These are phyloP conservation scores for Plantago ovata DNA, from an alignment of 257 asterid species.

Conservation along the genomic window DNA sequence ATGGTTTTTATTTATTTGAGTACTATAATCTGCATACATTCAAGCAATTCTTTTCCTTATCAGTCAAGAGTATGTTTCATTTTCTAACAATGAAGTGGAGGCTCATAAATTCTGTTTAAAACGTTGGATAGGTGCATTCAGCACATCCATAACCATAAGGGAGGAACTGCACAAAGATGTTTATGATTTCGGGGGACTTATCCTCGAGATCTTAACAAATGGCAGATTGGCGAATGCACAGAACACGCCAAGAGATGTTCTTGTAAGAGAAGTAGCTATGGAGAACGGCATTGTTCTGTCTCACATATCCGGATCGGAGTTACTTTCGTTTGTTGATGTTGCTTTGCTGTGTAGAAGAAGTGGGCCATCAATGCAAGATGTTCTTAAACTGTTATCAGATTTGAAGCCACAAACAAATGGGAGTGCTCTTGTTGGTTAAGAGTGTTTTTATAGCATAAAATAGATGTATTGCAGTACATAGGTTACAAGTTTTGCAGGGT, in stretches of 20 bases:
- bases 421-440: not conserved
- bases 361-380: slow-evolving; percentile 73
- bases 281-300: slow-evolving; percentile 40
- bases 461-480: slow-evolving; percentile 15
- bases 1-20: too few species aligned
- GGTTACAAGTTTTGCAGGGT: slow-evolving; percentile 11
- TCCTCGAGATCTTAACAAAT: slow-evolving; percentile 56
- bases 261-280: slow-evolving; percentile 43
- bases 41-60: too few species aligned
- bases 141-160: slow-evolving; percentile 30
- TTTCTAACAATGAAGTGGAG: not conserved
- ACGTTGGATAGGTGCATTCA: slow-evolving; percentile 46
- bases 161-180: slow-evolving; percentile 69
- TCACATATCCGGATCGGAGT: slow-evolving; percentile 34
- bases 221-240: slow-evolving; percentile 43
- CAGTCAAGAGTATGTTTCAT: not conserved
- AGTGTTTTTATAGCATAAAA: slow-evolving; percentile 15
- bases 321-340: slow-evolving; percentile 50
- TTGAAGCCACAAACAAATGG: slow-evolving; percentile 28
- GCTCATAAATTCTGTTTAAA: not conserved
- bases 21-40: too few species aligned
- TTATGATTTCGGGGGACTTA: slow-evolving; percentile 61
- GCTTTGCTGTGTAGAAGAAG: slow-evolving; percentile 64
- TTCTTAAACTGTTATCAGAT: slow-evolving; percentile 41
- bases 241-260: slow-evolving; percentile 36